A percentile compares a stretch with the other conserved stretches of the same genome.
Conservation (phyloP, 1,284 basidiomycete genomes). For the Schizophyllum commune region DNA sequence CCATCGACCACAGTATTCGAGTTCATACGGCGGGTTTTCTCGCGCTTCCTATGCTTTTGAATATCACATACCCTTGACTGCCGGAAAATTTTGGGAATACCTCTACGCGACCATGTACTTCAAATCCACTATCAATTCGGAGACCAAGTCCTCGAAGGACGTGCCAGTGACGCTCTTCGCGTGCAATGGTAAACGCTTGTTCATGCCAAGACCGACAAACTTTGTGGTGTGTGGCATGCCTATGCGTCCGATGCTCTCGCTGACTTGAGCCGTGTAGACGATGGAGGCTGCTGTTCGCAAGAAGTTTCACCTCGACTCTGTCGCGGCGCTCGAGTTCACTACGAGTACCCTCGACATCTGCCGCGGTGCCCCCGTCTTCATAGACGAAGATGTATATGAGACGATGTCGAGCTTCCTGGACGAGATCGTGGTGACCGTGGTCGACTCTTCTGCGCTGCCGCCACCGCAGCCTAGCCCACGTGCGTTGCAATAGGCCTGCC, state of each 20-base stretch:
- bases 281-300: not conserved
- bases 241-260: not conserved
- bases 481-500: not conserved
- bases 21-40: not conserved
- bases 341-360: not conserved
- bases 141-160: conserved; percentile 13
- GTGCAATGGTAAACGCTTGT: conserved; percentile 13
- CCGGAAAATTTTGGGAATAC: not conserved
- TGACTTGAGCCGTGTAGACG: not conserved
- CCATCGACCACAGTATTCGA: not conserved
- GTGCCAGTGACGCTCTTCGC: conserved; percentile 17
- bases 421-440: not conserved
- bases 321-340: not conserved
- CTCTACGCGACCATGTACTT: conserved; percentile 15
- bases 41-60: not conserved
- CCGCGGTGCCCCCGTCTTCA: not conserved
- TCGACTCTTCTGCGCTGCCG: not conserved
- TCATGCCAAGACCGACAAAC: conserved; percentile 16
- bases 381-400: not conserved
- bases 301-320: not conserved
- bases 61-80: not conserved
- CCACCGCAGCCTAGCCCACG: not conserved
- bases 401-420: not conserved
- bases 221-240: conserved; percentile 13
- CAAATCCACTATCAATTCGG: conserved; percentile 15